Conservation (phyloP, 257 asterid genomes). For the Dorcoceras hygrometricum region DNA sequence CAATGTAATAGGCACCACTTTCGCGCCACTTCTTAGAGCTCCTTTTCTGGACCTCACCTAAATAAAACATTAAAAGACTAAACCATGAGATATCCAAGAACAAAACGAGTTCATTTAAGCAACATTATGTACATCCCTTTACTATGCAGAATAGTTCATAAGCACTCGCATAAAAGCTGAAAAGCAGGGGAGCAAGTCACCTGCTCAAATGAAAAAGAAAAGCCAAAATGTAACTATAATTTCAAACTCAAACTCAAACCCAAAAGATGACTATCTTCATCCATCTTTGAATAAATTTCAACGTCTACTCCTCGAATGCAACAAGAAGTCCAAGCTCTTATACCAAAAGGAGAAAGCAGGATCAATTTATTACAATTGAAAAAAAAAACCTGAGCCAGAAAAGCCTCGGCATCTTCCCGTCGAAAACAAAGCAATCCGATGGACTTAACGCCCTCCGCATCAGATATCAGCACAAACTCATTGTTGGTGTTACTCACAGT, state of each 20-base stretch:
- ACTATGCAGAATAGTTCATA: not conserved
- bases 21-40: conserved; percentile 76
- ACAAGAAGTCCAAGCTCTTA: not conserved
- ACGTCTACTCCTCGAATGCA: not conserved
- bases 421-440: conserved; percentile 95
- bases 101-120: conserved; percentile 4
- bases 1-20: conserved; percentile 87
- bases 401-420: conserved; percentile 85
- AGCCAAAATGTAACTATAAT: not conserved
- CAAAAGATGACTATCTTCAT: not conserved
- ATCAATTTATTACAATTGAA: not conserved
- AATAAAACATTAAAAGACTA: not conserved
- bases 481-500: conserved; percentile 86
- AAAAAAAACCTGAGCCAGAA: conserved; percentile 75
- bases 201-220: not conserved
- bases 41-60: conserved; percentile 71
- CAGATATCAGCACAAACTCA: conserved; percentile 87
- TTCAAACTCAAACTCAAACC: not conserved
- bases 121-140: not conserved
- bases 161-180: conserved; percentile 4
- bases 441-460: conserved; percentile 67
- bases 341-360: not conserved
- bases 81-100: conserved; percentile 9
- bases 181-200: not conserved
- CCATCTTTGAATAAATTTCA: not conserved